A percentile compares a stretch with the other conserved stretches of the same genome.
phyloP scores from a whole-genome alignment of 1,139 yeast species.

The Nakaseomyces delphensis region DNA sequence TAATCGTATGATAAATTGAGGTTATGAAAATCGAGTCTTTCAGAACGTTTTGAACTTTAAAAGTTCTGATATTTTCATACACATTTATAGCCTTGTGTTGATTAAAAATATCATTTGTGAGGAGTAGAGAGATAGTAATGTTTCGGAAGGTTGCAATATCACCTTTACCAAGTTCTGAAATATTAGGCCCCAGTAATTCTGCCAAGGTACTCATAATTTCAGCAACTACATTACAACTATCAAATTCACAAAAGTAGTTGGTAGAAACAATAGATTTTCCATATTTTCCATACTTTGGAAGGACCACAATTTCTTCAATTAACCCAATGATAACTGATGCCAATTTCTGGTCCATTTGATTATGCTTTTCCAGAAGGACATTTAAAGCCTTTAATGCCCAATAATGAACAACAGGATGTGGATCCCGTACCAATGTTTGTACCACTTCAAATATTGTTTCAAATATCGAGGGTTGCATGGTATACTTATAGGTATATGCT shows the following conservation, averaged over 20 bases:
- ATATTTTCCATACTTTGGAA: slow-evolving; percentile 49
- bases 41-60: slow-evolving; percentile 27
- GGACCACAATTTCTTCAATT: slow-evolving; percentile 39
- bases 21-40: slow-evolving; percentile 21
- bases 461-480: slow-evolving; percentile 38
- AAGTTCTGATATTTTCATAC: slow-evolving; percentile 23
- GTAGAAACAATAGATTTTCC: slow-evolving; percentile 38
- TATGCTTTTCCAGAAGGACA: slow-evolving; percentile 48
- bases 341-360: slow-evolving; percentile 38
- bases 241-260: slow-evolving; percentile 39
- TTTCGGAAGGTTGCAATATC: slow-evolving; percentile 23
- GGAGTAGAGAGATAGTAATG: slow-evolving; percentile 22
- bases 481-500: slow-evolving; percentile 48
- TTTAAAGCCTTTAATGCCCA: slow-evolving; percentile 59
- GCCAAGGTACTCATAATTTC: slow-evolving; percentile 38
- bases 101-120: slow-evolving; percentile 20
- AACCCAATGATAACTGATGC: slow-evolving; percentile 40
- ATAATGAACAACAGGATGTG: slow-evolving; percentile 74
- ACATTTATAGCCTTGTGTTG: slow-evolving; percentile 23
- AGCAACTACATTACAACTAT: slow-evolving; percentile 36
- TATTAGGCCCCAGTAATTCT: slow-evolving; percentile 45
- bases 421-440: slow-evolving; percentile 59
- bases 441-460: slow-evolving; percentile 47
- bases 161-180: slow-evolving; percentile 25
- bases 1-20: slow-evolving; percentile 22